Evolutionary conservation across 805 yeast genomes (phyloP), one percentile per base, ranked within the genome.

Genomic region (Kluyveromyces dobzhanskii): DNA sequence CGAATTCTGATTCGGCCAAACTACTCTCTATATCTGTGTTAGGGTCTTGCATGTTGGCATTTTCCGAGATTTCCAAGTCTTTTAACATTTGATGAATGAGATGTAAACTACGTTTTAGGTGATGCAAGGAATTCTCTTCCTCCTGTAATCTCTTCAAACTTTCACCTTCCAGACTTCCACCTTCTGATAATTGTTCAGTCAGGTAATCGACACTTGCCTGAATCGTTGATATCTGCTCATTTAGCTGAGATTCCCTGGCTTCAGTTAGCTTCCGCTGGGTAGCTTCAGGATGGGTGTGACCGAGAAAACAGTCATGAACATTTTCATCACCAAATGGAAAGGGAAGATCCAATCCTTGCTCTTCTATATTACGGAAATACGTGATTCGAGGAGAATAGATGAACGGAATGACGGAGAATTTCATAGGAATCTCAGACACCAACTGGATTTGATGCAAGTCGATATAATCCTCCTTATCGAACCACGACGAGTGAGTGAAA

Each of bases 391-490:
- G 85, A 5, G 82, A 67, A 35, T 47, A 64, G 38, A 69, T 56
- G 28, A 76, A 65, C 0, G 80, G 79, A 5, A 65, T 45, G 1
- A 73, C 61, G 32, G 62, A 61, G 11, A 75, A 59, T 21, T 59
- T 59, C 1, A 51, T 26, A 1, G 78, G 78, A 27, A 64, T 48
- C 37, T 47, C 65, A 43, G 53, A 64, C 4, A 64, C 56, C 1
- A 65, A 47, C 4, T 73, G 69, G 9, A 67, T 54, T 35, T 69
- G 62, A 43, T 81, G 84, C 31, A 86, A 53, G 48, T 87, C 96
- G 9, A 74, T 64, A 48, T 74, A 87, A 54, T 87, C 96, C 41
- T 82, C 81, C 17, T 66, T 60, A 51, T 86, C 94, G 35, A 75
- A 66, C 96, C 96, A 87, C 3, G 61, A 51, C 4, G 57, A 46